Evolutionary conservation across 805 yeast genomes (phyloP).

Genomic region (Wickerhamomyces subpelliculosus): DNA sequence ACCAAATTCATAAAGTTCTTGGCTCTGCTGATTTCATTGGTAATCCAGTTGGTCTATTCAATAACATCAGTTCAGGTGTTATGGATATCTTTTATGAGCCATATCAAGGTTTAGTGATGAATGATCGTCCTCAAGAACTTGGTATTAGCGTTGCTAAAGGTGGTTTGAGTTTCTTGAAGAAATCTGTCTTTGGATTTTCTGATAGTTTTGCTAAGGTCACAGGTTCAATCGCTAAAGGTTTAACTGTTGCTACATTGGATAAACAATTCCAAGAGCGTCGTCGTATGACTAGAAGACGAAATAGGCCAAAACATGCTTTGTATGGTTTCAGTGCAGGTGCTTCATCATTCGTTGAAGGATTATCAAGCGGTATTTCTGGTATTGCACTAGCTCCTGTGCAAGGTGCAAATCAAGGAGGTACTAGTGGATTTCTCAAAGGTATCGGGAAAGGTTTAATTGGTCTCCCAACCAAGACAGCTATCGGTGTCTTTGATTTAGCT

Average conservation of each 20-base stretch:
- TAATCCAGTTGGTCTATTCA: slow-evolving; percentile 95
- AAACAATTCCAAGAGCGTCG: slow-evolving; percentile 76
- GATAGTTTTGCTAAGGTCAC: slow-evolving; percentile 91
- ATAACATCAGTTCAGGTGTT: slow-evolving; percentile 89
- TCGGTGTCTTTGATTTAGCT: slow-evolving; percentile 90
- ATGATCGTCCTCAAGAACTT: slow-evolving; percentile 91
- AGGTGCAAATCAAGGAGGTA: slow-evolving; percentile 86
- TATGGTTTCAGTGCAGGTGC: slow-evolving; percentile 86
- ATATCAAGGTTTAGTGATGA: slow-evolving; percentile 89
- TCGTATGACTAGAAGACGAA: slow-evolving; percentile 65
- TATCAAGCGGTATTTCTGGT: slow-evolving; percentile 85
- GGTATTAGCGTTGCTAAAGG: slow-evolving; percentile 97
- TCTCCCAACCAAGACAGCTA: slow-evolving; percentile 92
- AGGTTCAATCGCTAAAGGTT: slow-evolving; percentile 90
- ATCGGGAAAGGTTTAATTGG: slow-evolving; percentile 94
- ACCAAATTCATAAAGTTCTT: slow-evolving; percentile 83
- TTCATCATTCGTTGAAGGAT: slow-evolving; percentile 76
- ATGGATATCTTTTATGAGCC: slow-evolving; percentile 97
- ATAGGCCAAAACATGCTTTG: slow-evolving; percentile 76
- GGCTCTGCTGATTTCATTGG: slow-evolving; percentile 97
- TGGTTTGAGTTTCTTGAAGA: slow-evolving; percentile 86
- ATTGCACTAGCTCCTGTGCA: slow-evolving; percentile 85
- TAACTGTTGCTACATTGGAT: slow-evolving; percentile 87
- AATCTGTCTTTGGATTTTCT: slow-evolving; percentile 89
- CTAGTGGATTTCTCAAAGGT: slow-evolving; percentile 89